A percentile compares a stretch with the other conserved stretches of the same genome.
Conservation (phyloP, 2,329 filamentous ascomycete species). For the Neodidymelliopsis sp. region DNA sequence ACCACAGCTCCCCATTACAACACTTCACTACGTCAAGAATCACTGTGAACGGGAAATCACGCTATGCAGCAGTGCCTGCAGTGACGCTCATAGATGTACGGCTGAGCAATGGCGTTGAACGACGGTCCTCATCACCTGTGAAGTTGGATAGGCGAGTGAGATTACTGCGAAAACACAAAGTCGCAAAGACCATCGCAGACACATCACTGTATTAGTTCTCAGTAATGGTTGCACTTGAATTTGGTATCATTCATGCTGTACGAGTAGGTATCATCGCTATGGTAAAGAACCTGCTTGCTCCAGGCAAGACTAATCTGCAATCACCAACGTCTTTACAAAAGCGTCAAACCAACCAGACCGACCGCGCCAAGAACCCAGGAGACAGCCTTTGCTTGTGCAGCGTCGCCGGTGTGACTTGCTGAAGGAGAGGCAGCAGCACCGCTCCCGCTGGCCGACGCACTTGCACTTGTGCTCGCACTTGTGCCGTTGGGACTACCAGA, state of each 20-base stretch:
- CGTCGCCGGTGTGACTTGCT: constrained; percentile 28
- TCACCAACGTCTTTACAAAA: constrained; percentile 28
- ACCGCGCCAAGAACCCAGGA: constrained; percentile 47
- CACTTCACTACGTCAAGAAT: too few relatives aligned
- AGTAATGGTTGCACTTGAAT: background rate
- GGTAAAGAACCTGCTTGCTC: background rate
- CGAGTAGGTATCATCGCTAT: constrained; percentile 1
- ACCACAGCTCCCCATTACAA: too few relatives aligned
- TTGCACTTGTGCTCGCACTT: constrained; percentile 29
- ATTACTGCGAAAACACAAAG: too few relatives aligned
- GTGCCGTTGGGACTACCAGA: constrained; percentile 58
- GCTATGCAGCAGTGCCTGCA: too few relatives aligned
- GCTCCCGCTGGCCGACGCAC: constrained; percentile 16
- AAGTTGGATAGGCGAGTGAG: too few relatives aligned
- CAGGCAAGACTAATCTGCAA: constrained; percentile 1
- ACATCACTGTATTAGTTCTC: too few relatives aligned
- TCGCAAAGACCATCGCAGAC: too few relatives aligned
- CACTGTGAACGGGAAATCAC: too few relatives aligned
- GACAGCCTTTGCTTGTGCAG: constrained; percentile 39
- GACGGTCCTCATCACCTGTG: too few relatives aligned
- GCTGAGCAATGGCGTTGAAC: too few relatives aligned
- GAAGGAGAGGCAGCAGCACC: constrained; percentile 24
- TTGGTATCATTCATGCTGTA: constrained; percentile 11
- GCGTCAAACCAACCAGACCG: constrained; percentile 41
- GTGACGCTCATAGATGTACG: too few relatives aligned